phyloP scores from a whole-genome alignment of 257 asterid genomes.

The Solanum raphanifolium region DNA sequence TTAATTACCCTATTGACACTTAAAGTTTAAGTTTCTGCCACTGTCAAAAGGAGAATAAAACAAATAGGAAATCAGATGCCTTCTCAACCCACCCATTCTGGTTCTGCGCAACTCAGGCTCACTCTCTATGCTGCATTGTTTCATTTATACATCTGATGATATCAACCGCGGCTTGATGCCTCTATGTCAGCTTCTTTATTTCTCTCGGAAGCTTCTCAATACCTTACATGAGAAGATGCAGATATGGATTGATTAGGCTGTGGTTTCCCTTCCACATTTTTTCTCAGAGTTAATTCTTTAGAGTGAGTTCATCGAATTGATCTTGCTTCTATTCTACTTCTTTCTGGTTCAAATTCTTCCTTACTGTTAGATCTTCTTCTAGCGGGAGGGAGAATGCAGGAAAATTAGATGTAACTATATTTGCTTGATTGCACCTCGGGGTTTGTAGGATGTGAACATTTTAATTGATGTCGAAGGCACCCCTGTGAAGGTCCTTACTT shows the following conservation, averaged over 20 bases:
- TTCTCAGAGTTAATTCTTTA: background rate
- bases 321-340: background rate
- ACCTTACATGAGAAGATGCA: background rate
- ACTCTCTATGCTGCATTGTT: background rate
- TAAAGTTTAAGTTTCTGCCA: background rate
- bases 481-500: background rate
- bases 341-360: background rate
- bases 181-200: background rate
- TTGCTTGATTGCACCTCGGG: background rate
- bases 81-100: too few species aligned
- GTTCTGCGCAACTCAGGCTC: background rate
- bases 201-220: background rate
- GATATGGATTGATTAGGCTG: background rate
- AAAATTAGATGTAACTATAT: background rate
- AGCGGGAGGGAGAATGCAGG: background rate
- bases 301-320: background rate
- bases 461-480: background rate
- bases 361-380: background rate
- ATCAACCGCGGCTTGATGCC: background rate
- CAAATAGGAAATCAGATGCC: too few species aligned
- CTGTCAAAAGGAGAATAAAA: background rate
- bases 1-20: background rate
- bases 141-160: background rate
- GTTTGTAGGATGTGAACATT: background rate
- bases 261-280: background rate